Percentiles rank a stretch among this genome's conserved stretches.
Conservation (phyloP, 371 early-diverging fungal species). For the Coemansia sp. region DNA sequence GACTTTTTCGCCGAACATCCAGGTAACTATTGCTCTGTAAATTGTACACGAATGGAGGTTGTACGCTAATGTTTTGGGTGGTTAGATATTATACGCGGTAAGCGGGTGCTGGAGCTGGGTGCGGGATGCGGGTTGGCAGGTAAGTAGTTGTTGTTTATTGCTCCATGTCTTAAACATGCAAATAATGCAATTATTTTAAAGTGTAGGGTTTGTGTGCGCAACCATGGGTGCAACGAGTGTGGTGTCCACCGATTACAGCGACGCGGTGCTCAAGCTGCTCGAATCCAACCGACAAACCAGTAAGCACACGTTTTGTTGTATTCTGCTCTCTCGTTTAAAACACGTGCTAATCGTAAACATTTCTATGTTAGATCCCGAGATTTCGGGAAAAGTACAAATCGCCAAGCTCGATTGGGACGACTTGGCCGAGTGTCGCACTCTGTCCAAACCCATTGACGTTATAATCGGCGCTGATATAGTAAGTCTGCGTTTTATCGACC, state of each 20-base stretch:
- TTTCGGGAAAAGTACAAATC: conserved; percentile 25
- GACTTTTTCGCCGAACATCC: conserved; percentile 51
- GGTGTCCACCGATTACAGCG: conserved; percentile 49
- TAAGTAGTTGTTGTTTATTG: not conserved
- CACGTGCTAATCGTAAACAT: not conserved
- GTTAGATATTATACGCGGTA: conserved; percentile 43
- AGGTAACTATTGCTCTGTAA: conserved; percentile 7
- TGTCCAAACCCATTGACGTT: conserved; percentile 27
- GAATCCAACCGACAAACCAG: conserved; percentile 48
- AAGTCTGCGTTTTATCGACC: not conserved
- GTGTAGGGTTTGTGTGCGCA: conserved; percentile 44
- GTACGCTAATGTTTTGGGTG: not conserved
- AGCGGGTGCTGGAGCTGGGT: conserved; percentile 56
- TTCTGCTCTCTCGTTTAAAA: too few species aligned
- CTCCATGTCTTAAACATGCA: not conserved
- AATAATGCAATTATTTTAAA: not conserved
- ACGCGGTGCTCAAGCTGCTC: conserved; percentile 46
- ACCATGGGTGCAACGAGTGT: conserved; percentile 52
- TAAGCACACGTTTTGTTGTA: conserved; percentile 10
- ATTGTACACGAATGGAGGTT: not conserved
- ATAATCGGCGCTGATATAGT: conserved; percentile 47
- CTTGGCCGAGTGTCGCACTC: conserved; percentile 16
- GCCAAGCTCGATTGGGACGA: conserved; percentile 40
- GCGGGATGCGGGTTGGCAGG: conserved; percentile 56
- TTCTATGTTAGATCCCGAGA: conserved; percentile 24